phyloP scores from a whole-genome alignment of 1,284 basidiomycete species.

The Kwoniella shivajii region DNA sequence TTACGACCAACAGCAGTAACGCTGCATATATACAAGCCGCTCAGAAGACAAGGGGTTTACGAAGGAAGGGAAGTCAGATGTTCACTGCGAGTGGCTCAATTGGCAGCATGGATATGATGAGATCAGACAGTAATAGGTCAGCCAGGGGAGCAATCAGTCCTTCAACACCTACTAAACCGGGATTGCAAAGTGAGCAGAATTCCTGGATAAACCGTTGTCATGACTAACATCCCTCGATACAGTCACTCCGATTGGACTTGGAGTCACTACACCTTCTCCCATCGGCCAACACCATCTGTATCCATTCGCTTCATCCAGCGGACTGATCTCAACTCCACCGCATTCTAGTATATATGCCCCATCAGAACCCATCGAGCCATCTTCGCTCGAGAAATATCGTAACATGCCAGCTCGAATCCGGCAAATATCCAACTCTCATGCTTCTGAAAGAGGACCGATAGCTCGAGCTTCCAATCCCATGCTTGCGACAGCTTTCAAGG shows the following conservation, averaged over 20 bases:
- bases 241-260: conserved; percentile 24
- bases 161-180: conserved; percentile 43
- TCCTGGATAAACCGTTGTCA: neutral
- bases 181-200: conserved; percentile 24
- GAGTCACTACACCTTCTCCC: conserved; percentile 43
- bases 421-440: conserved; percentile 14
- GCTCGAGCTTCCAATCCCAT: conserved; percentile 51
- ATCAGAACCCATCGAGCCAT: conserved; percentile 4
- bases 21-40: conserved; percentile 26
- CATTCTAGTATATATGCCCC: conserved; percentile 3
- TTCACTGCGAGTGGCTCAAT: conserved; percentile 40
- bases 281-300: conserved; percentile 26
- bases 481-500: conserved; percentile 40
- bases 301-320: conserved; percentile 36
- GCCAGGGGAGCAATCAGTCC: conserved; percentile 32
- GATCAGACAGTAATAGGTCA: conserved; percentile 19
- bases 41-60: conserved; percentile 40
- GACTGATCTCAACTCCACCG: conserved; percentile 20
- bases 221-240: conserved; percentile 4
- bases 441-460: conserved; percentile 31
- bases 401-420: conserved; percentile 14
- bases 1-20: conserved; percentile 20
- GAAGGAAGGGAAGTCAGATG: conserved; percentile 51
- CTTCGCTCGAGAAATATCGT: conserved; percentile 15
- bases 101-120: conserved; percentile 37